phyloP scores from a whole-genome alignment of 805 yeast genomes.

The Ogataea parapolymorpha region DNA sequence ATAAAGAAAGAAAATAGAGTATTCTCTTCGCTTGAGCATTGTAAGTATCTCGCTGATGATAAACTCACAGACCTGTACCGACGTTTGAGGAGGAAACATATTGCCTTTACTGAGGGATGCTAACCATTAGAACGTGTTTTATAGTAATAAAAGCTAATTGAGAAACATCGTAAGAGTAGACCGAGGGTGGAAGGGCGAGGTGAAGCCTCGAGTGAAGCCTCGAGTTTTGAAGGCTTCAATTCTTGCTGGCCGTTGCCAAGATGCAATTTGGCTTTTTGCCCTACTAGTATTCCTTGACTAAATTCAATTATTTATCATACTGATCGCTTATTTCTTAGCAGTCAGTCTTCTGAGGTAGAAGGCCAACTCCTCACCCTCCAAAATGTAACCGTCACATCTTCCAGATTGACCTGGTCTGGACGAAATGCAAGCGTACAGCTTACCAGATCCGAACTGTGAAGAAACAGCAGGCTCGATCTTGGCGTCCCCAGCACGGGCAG shows the following conservation, averaged over 20 bases:
- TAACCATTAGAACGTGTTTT: conserved; percentile 1
- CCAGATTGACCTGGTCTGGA: conserved; percentile 99
- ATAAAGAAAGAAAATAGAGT: neutral
- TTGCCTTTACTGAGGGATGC: conserved; percentile 13
- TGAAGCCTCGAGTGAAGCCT: too few species aligned
- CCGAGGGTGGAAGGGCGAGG: neutral
- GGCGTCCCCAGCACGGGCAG: conserved; percentile 84
- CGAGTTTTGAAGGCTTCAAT: too few species aligned
- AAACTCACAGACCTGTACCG: conserved; percentile 14
- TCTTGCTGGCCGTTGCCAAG: too few species aligned
- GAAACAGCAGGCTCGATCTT: conserved; percentile 88
- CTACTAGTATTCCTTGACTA: conserved; percentile 12
- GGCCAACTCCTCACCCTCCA: conserved; percentile 99
- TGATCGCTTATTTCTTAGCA: conserved; percentile 83
- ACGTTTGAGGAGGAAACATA: conserved; percentile 5
- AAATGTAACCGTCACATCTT: conserved; percentile 99
- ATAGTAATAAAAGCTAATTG: neutral
- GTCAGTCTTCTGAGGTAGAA: conserved; percentile 99
- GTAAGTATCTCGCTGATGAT: conserved; percentile 12
- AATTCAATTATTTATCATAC: conserved; percentile 5
- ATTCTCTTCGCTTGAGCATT: neutral
- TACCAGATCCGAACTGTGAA: conserved; percentile 97
- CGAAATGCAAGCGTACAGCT: conserved; percentile 96
- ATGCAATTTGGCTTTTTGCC: too few species aligned
- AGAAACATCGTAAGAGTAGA: neutral